Conservation (phyloP, 345 rosid species). For the Euclidium syriacum region DNA sequence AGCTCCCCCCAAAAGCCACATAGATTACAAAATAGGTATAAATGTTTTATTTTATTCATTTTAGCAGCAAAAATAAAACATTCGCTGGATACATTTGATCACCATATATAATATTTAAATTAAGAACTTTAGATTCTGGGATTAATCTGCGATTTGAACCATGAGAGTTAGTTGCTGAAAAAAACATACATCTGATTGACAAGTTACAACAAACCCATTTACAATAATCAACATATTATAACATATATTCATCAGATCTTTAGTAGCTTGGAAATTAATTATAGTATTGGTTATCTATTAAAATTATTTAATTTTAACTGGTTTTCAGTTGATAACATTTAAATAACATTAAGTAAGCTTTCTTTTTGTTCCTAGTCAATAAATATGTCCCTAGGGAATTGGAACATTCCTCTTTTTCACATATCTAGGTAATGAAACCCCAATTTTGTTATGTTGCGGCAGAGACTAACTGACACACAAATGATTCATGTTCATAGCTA, state of each 20-base stretch:
- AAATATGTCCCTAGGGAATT: constrained; percentile 28
- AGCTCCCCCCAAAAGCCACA: not conserved
- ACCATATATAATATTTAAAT: not conserved
- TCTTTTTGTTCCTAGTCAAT: constrained; percentile 27
- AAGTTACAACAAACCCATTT: not conserved
- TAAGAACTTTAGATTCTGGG: not conserved
- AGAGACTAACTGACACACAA: constrained; percentile 26
- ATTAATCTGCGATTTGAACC: not conserved
- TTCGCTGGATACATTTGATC: not conserved
- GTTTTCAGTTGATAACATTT: not conserved
- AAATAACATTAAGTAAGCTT: not conserved
- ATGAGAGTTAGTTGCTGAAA: no score
- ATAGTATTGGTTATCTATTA: not conserved
- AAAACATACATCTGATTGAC: no score
- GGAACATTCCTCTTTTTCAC: constrained; percentile 37
- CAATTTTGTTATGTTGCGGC: constrained; percentile 23
- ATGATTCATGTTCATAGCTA: constrained; percentile 20
- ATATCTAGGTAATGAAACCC: constrained; percentile 28
- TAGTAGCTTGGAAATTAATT: not conserved
- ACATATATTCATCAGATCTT: not conserved
- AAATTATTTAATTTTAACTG: not conserved
- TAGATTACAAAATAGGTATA: not conserved
- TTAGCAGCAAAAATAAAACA: not conserved
- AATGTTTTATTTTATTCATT: not conserved
- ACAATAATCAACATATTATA: not conserved